Evolutionary conservation across 352 stramenopile species (phyloP), one percentile per base, ranked within the genome.

Genomic region (Phytophthora fragariae): DNA sequence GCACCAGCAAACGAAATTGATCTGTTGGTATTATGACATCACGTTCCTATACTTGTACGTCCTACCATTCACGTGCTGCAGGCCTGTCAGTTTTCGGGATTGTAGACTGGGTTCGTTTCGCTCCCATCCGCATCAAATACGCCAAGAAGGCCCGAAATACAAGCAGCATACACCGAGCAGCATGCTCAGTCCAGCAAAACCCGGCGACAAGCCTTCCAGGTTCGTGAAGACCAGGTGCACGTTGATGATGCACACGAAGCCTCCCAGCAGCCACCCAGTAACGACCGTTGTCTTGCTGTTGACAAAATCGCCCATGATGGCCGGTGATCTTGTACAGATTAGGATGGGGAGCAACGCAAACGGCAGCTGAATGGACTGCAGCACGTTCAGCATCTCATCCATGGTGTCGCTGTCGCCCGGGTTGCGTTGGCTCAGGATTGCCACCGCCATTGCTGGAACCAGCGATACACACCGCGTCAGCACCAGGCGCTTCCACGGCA

Each of bases 401-500:
- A 98, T 93, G 57, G 82, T 81, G 65, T 98, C 93, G 57, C 84
- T 97, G 50, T 91, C 78, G 31, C 85, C 74, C 3, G 90, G 85
- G 58, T 97, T 90, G 58, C 91, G 70, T 60, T 97, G 73, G 33
- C 91, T 97, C 53, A 97, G 62, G 7, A 98, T 91, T 5, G 93
- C 92, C n/a, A 98, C 94, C 1, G 82, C 73, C 46, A 98, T 72
- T 10, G 92, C 93, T 9, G 93, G 94, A 8, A 94, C 78, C 10
- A 99, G 93, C 3, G 97, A 97, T 9, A 99, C 90, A 53, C 95
- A 90, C 15, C 97, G 91, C 3, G 97, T 99, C 11, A 94, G 65
- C 0, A 82, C 82, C 11, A 92, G 84, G 58, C 86, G 86, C 68
- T 93, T 93, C 84, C 86, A 91, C 24, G 94, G 83, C 6, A 94